Evolutionary conservation across 2,329 filamentous ascomycete species (phyloP), one percentile per base, ranked within the genome.

Genomic region (Clonostachys chloroleuca): DNA sequence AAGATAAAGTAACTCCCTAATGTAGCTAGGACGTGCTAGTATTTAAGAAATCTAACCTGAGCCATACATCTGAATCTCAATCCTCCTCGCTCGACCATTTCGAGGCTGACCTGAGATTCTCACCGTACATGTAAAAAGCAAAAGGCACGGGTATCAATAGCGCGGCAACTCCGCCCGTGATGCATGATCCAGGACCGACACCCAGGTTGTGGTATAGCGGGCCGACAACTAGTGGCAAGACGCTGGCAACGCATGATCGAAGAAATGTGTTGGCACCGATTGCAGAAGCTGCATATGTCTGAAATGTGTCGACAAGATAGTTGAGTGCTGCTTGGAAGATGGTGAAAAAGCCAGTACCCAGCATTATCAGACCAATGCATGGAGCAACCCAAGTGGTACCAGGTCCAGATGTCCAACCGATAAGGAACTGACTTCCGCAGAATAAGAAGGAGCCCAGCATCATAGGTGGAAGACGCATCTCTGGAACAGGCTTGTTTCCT

Each of bases 171-270:
- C 74, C 75, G 0, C 78, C 86, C 12, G 87, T 75, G 2, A 89
- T 74, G 55, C 74, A 83, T 5, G 76, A 73, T 0, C 81, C 86
- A 43, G 82, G 86, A 0, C 77, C 76, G 12, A 86, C 75, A 0
- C 86, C 85, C 12, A 90, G 59, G 20, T 78, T 79, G 47, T 80
- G 72, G 56, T 84, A 87, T 69, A 89, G 69, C 1, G 84, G 79
- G 0, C 65, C 67, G 1, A 87, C 86, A 47, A 87, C 84, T 0
- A 91, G 70, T 0, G 87, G 87, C 60, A 92, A 90, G 0, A 78
- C 83, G 2, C 81, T 84, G 12, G 86, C 87, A 53, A 89, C 86
- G 12, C 82, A 68, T 0, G 81, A 87, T 47, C 83, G 65, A 3
- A 86, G 59, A 7, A 87, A 77, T 0, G 82, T 84, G 51, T 77